Evolutionary conservation across 305 asterid genomes (phyloP).

Genomic region (Solanum hybrid): DNA sequence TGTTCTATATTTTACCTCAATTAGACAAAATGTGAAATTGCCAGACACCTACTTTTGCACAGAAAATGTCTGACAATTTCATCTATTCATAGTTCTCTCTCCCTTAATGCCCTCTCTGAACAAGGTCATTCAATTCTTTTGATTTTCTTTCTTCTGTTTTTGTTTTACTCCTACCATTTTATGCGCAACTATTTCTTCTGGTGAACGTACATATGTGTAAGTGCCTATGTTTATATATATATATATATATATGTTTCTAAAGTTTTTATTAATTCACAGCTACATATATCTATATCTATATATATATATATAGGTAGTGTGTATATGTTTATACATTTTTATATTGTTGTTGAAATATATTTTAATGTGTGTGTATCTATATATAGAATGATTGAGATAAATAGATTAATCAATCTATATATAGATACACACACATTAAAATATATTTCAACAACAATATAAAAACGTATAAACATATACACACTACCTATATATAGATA

Average conservation of each 20-base stretch:
- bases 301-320: not conserved
- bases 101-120: conserved; percentile 10
- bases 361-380: not conserved
- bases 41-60: not conserved
- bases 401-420: too few relatives aligned
- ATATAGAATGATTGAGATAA: too few relatives aligned
- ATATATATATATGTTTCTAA: not conserved
- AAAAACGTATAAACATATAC: too few relatives aligned
- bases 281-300: not conserved
- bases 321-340: not conserved
- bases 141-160: not conserved
- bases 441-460: too few relatives aligned
- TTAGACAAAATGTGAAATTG: not conserved
- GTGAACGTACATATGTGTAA: not conserved
- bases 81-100: too few relatives aligned
- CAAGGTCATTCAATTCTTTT: conserved; percentile 9
- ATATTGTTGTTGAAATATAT: not conserved
- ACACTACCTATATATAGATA: too few relatives aligned
- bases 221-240: not conserved
- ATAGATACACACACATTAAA: too few relatives aligned
- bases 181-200: not conserved
- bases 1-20: not conserved
- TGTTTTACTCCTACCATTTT: not conserved
- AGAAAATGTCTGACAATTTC: not conserved
- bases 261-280: not conserved